Evolutionary conservation across 2,329 filamentous ascomycete species (phyloP).

Genomic region (Diaporthe australafricana): DNA sequence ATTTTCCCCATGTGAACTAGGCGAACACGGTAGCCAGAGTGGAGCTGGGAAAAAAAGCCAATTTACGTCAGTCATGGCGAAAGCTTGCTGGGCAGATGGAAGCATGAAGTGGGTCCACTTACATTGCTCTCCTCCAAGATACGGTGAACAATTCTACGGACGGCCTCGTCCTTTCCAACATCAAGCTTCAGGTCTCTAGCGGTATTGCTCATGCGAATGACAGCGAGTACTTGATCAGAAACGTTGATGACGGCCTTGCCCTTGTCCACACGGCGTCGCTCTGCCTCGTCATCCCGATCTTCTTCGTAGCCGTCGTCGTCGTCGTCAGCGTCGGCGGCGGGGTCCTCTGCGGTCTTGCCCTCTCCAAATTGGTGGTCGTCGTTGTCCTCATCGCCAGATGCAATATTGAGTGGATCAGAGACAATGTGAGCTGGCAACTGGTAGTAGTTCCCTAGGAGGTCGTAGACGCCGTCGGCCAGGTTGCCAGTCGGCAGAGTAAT

Average conservation of each 20-base stretch:
- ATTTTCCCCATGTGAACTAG: conserved; percentile 86
- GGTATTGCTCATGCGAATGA: conserved; percentile 74
- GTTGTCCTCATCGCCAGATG: conserved; percentile 41
- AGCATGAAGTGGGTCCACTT: conserved; percentile 46
- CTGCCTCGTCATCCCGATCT: conserved; percentile 39
- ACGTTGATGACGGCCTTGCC: conserved; percentile 61
- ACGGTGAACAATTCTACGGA: conserved; percentile 71
- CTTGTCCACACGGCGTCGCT: conserved; percentile 59
- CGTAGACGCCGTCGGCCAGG: conserved; percentile 78
- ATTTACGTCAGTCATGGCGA: neutral
- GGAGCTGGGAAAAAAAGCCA: neutral
- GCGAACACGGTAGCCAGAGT: conserved; percentile 57
- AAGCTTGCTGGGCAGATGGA: neutral
- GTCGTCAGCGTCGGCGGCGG: conserved; percentile 44
- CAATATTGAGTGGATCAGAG: conserved; percentile 72
- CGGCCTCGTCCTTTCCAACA: conserved; percentile 70
- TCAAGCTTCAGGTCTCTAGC: conserved; percentile 71
- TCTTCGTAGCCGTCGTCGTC: conserved; percentile 42
- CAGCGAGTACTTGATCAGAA: conserved; percentile 65
- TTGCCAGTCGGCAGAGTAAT: conserved; percentile 81
- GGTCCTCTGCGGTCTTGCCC: conserved; percentile 41
- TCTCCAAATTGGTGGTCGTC: conserved; percentile 4
- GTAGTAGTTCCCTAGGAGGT: conserved; percentile 77
- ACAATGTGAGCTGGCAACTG: conserved; percentile 76
- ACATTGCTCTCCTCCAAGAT: conserved; percentile 74